Conservation (phyloP, 257 asterid genomes). For the Paraleonurus japonicus region DNA sequence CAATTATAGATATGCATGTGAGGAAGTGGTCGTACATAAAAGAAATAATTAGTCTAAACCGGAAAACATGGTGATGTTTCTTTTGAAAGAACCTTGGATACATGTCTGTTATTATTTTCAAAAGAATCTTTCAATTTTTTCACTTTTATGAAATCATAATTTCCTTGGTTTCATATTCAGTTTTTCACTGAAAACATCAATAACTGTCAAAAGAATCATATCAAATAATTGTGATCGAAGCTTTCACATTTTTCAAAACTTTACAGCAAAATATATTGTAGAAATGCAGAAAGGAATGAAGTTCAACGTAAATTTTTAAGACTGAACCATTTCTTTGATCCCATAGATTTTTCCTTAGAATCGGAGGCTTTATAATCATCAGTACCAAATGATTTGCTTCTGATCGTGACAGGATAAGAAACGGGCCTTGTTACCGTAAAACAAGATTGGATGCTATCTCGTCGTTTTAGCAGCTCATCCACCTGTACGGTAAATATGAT, state of each 20-base stretch:
- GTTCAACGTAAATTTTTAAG: slow-evolving; percentile 35
- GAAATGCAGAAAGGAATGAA: slow-evolving; percentile 13
- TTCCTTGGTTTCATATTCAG: background rate
- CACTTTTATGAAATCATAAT: background rate
- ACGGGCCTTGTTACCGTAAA: slow-evolving; percentile 61
- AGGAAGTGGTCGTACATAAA: slow-evolving; percentile 22
- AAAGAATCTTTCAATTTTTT: background rate
- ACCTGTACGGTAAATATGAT: slow-evolving; percentile 49
- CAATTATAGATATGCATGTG: slow-evolving; percentile 26
- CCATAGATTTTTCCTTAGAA: slow-evolving; percentile 64
- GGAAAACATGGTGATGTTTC: slow-evolving; percentile 27
- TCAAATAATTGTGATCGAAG: background rate
- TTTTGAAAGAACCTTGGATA: slow-evolving; percentile 25
- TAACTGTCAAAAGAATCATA: background rate
- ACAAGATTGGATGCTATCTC: slow-evolving; percentile 77
- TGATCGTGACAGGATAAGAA: slow-evolving; percentile 44
- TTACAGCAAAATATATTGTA: slow-evolving; percentile 8
- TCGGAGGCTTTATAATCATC: slow-evolving; percentile 69
- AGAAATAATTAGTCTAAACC: slow-evolving; percentile 2
- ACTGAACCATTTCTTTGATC: slow-evolving; percentile 78
- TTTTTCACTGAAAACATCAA: background rate
- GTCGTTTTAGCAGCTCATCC: slow-evolving; percentile 80
- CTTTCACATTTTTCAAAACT: slow-evolving; percentile 8
- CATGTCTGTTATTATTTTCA: background rate
- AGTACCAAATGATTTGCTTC: slow-evolving; percentile 50